Percentiles rank a stretch among this genome's conserved stretches.
Evolutionary conservation across 2,329 filamentous ascomycete genomes (phyloP).

Genomic region (Onygenales sp.): DNA sequence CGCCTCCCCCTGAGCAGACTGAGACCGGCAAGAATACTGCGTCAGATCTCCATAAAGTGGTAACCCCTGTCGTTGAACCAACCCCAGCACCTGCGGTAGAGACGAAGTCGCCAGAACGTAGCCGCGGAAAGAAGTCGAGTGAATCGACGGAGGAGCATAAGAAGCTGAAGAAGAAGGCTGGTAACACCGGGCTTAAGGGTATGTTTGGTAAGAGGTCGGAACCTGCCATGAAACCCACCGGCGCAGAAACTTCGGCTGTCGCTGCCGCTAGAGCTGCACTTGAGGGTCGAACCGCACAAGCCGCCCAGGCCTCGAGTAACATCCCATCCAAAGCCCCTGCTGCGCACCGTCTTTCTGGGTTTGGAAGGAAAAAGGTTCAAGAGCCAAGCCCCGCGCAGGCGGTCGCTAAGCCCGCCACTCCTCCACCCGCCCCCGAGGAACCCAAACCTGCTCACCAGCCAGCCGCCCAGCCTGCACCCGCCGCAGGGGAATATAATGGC

Average conservation of each 20-base stretch:
- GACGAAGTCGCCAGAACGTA: constrained; percentile 14
- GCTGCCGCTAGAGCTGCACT: constrained; percentile 35
- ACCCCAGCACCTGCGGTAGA: constrained; percentile 3
- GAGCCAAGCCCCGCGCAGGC: constrained; percentile 2
- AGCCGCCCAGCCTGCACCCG: constrained; percentile 12
- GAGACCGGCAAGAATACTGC: constrained; percentile 2
- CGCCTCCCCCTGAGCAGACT: constrained; percentile 12
- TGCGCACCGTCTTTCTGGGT: constrained; percentile 16
- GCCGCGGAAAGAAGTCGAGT: constrained; percentile 23
- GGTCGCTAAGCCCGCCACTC: constrained; percentile 6
- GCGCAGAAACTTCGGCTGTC: constrained; percentile 26
- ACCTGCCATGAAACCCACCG: constrained; percentile 24
- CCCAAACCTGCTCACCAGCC: constrained; percentile 11
- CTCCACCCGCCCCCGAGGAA: constrained; percentile 8
- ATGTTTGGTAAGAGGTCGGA: constrained; percentile 34
- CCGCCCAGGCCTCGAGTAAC: constrained; percentile 19
- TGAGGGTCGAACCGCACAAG: constrained; percentile 26
- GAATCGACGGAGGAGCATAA: constrained; percentile 25
- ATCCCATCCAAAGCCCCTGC: constrained; percentile 11
- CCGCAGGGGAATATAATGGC: constrained; percentile 15
- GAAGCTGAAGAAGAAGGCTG: constrained; percentile 36
- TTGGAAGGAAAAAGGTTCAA: constrained; percentile 28
- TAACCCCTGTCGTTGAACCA: constrained; percentile 4
- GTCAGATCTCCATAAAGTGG: constrained; percentile 12
- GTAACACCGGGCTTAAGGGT: constrained; percentile 33